A percentile compares a stretch with the other conserved stretches of the same genome.
phyloP scores from a whole-genome alignment of 139 green algal genomes.

The Volvox reticuliferus region DNA sequence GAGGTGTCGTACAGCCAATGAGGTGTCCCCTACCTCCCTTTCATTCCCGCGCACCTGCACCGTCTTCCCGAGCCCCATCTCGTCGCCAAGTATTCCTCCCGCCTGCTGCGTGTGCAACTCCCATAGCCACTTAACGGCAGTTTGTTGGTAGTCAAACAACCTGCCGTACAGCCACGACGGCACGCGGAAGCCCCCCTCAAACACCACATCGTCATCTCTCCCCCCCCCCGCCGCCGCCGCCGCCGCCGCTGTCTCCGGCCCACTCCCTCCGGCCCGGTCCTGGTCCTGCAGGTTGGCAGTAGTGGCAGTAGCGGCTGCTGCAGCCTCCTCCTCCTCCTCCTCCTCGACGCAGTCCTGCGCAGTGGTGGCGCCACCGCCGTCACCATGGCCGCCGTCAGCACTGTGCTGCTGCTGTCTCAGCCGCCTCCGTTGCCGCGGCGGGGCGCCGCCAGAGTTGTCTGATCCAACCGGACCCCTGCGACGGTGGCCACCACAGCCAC shows the following conservation, averaged over 20 bases:
- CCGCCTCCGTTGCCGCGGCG: not conserved
- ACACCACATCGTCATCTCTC: conserved; percentile 61
- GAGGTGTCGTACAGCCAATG: not conserved
- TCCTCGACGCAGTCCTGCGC: not conserved
- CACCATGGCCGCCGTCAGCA: not conserved
- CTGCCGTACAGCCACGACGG: conserved; percentile 66
- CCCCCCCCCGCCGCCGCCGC: too few species aligned
- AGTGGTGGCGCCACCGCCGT: not conserved
- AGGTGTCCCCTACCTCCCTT: not conserved
- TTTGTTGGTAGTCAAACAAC: conserved; percentile 96
- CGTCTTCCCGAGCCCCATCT: conserved; percentile 93
- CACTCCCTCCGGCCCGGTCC: too few species aligned
- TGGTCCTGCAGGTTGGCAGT: too few species aligned
- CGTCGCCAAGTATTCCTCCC: conserved; percentile 96
- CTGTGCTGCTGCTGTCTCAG: not conserved
- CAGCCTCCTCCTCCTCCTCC: not conserved
- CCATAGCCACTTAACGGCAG: conserved; percentile 97
- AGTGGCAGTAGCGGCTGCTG: too few species aligned
- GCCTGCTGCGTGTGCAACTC: conserved; percentile 95
- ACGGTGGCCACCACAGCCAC: not conserved
- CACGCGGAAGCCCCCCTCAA: conserved; percentile 79
- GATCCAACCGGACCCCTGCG: not conserved
- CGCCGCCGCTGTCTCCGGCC: too few species aligned
- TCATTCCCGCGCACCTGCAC: conserved; percentile 69
- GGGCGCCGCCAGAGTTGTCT: too few species aligned